Evolutionary conservation across 1,139 yeast genomes (phyloP), one percentile per base, ranked within the genome.

Genomic region (Yamadazyma pseudoaaseri): DNA sequence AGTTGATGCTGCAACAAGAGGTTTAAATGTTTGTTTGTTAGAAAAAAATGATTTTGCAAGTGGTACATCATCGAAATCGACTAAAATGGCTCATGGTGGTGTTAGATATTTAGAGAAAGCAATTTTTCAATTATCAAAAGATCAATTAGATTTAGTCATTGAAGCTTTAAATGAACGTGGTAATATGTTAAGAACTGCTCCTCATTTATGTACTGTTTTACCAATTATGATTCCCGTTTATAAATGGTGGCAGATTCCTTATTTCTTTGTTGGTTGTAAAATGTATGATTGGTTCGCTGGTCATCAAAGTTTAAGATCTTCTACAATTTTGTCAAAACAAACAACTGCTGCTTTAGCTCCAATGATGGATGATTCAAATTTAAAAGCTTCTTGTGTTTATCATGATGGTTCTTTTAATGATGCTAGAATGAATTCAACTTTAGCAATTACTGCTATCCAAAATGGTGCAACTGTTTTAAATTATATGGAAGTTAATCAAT

Each of bases 51-150:
- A 90, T 64, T 90, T 84, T 56, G 95, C 96, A 8, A 70, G 89
- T 9, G 97, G 96, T 30, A 90, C 97, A 11, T 85, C 96, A 4
- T 87, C 96, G 20, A 83, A 90, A 53, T 85, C 95, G n/a, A 90
- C 97, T 36, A 90, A 90, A 65, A 86, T 90, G 81, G 96, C 96
- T 29, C 97, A 90, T 57, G 97, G 97, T 45, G 97, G 97, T 55
- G 97, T 90, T 34, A 74, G 97, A 53, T 90, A 90, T 62, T 75
- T 90, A 55, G 97, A 90, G 61, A 90, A 90, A 67, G 97, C 97
- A 24, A 80, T 90, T 51, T 86, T 87, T 78, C 86, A 81, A 60
- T 73, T 90, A 40, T 89, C 95, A 41, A 87, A 86, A 62, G 94
- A 84, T 43, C 97, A 90, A 68, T 75, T 87, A 61, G 89, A 86